Percentiles rank a stretch among this genome's conserved stretches.
Evolutionary conservation across 2,329 filamentous ascomycete species (phyloP).

Genomic region (Aspergillus sp.): DNA sequence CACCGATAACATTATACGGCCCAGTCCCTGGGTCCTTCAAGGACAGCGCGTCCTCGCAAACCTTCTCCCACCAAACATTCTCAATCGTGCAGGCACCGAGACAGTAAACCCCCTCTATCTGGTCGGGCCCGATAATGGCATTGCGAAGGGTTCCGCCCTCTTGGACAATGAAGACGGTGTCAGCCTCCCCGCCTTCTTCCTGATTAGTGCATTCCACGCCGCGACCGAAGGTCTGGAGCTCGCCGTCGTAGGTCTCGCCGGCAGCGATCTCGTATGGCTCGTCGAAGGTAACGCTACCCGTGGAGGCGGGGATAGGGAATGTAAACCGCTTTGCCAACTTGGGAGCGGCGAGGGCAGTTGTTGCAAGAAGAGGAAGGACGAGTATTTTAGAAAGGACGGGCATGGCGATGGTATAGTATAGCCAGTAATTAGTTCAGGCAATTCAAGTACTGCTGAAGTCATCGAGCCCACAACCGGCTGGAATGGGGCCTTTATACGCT

Average conservation of each 20-base stretch:
- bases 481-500: too few species aligned
- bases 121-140: slow-evolving; percentile 41
- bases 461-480: too few species aligned
- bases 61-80: slow-evolving; percentile 30
- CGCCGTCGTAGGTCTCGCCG: slow-evolving; percentile 48
- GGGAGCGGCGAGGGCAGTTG: neutral
- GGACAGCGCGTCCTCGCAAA: slow-evolving; percentile 44
- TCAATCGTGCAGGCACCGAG: slow-evolving; percentile 28
- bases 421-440: too few species aligned
- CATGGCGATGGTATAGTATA: too few species aligned
- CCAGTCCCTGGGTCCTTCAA: too few species aligned
- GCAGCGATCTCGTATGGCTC: slow-evolving; percentile 44
- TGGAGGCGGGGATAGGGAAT: slow-evolving; percentile 38
- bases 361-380: neutral
- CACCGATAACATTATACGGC: too few species aligned
- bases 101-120: slow-evolving; percentile 43
- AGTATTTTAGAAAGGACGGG: neutral
- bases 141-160: slow-evolving; percentile 35
- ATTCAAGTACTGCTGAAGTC: too few species aligned
- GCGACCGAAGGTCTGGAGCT: slow-evolving; percentile 50
- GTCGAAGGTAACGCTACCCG: slow-evolving; percentile 42
- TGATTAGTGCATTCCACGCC: slow-evolving; percentile 40
- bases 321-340: slow-evolving; percentile 14
- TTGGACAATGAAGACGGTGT: slow-evolving; percentile 37
- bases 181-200: slow-evolving; percentile 44